phyloP scores from a whole-genome alignment of 805 yeast species.

The Kodamaea restingae region DNA sequence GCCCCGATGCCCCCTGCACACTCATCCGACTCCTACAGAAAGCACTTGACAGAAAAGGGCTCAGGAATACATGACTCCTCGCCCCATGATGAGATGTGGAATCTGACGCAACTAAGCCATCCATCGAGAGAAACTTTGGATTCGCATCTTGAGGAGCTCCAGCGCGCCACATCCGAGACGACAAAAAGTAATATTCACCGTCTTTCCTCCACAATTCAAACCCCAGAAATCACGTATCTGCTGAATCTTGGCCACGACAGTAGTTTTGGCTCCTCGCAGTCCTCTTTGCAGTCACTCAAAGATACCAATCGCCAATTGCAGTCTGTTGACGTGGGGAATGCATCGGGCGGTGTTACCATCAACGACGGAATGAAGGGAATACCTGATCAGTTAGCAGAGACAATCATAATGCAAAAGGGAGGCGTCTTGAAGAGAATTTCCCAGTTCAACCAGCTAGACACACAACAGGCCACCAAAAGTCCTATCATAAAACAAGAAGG shows the following conservation, averaged over 20 bases:
- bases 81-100: slow-evolving; percentile 44
- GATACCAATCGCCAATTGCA: slow-evolving; percentile 27
- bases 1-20: slow-evolving; percentile 31
- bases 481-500: no score
- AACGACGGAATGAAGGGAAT: slow-evolving; percentile 44
- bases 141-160: slow-evolving; percentile 31
- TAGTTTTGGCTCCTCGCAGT: slow-evolving; percentile 34
- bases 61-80: no score
- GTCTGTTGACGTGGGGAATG: slow-evolving; percentile 15
- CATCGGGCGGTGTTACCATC: slow-evolving; percentile 21
- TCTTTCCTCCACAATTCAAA: slow-evolving; percentile 29
- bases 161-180: slow-evolving; percentile 21
- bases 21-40: slow-evolving; percentile 8
- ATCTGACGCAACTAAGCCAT: slow-evolving; percentile 20
- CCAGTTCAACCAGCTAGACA: slow-evolving; percentile 7
- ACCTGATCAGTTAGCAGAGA: slow-evolving; percentile 33
- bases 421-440: slow-evolving; percentile 6
- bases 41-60: slow-evolving; percentile 4
- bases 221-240: slow-evolving; percentile 21
- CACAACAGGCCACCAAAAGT: background rate
- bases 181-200: slow-evolving; percentile 33
- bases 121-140: slow-evolving; percentile 24
- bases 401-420: slow-evolving; percentile 14
- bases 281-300: slow-evolving; percentile 34
- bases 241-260: slow-evolving; percentile 19